Base-by-base conservation (phyloP, 208 protist species). In the Trypanosoma rangeli region DNA sequence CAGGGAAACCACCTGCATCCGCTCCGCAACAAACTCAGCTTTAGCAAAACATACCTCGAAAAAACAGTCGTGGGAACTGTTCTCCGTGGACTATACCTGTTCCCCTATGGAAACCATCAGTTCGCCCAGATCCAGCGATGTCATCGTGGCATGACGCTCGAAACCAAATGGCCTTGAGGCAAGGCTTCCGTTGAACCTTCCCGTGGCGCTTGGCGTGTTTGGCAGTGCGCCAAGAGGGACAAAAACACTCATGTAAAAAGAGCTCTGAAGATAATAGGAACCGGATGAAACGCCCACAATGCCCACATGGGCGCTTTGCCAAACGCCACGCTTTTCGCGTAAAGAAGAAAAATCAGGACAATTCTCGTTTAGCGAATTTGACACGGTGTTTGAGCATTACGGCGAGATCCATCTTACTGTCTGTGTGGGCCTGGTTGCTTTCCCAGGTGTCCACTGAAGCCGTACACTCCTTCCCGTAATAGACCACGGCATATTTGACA, bases 221-320 rank as follows among this genome's bases (percentile, higher is more conserved):
- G 20, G 28, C 31, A 12, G 3, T n/a, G 33, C 13, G 12, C 53
- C 20, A n/a, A 57, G 31, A 44, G 52, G 29, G 46, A 68, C n/a
- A 46, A 37, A 42, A 3, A 20, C 8, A 59, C 59, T 50, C 33
- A 68, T 31, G 31, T 59, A 59, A 59, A 68, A 68, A 20, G 33
- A 68, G 59, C 52, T 60, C 33, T 68, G 64, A 59, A 68, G 59
- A 29, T 20, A 5, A 31, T 68, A 68, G 0, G 64, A 46, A 10
- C 64, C 64, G 15, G 64, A 53, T n/a, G 52, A 37, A 26, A 68
- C n/a, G 0, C 59, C 35, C 5, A 68, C n/a, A 37, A 68, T 22
- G 33, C 64, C 64, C 35, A 68, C 64, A 59, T 68, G 64, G n/a
- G 64, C 64, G 24, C 64, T 68, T 33, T 68, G 64, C 64, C 64